Evolutionary conservation across 2,329 filamentous ascomycete genomes (phyloP).

Genomic region (Hymenoscyphus repandus): DNA sequence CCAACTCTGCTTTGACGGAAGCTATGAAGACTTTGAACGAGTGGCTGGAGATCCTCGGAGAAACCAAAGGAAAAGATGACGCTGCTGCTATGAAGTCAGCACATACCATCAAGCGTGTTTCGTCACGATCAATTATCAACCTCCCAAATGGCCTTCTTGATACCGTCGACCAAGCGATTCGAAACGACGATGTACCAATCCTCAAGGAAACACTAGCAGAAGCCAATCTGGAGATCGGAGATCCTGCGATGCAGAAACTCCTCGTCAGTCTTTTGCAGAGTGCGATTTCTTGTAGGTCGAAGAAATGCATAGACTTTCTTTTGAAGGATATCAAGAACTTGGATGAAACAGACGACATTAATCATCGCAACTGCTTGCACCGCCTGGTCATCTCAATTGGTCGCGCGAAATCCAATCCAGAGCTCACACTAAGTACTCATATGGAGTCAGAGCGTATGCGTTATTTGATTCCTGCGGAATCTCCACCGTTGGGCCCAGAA

Average conservation of each 20-base stretch:
- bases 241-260: conserved; percentile 57
- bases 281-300: conserved; percentile 65
- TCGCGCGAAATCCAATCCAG: conserved; percentile 51
- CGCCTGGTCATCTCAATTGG: conserved; percentile 89
- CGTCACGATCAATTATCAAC: conserved; percentile 69
- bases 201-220: conserved; percentile 54
- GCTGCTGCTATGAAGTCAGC: conserved; percentile 63
- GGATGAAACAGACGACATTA: conserved; percentile 87
- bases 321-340: conserved; percentile 64
- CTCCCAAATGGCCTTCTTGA: conserved; percentile 66
- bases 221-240: conserved; percentile 47
- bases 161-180: conserved; percentile 65
- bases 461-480: conserved; percentile 75
- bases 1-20: conserved; percentile 54
- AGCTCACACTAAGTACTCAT: conserved; percentile 35
- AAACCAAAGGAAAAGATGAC: conserved; percentile 73
- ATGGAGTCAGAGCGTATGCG: conserved; percentile 41
- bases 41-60: conserved; percentile 79
- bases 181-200: conserved; percentile 56
- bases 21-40: conserved; percentile 73
- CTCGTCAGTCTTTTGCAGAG: conserved; percentile 76
- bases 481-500: conserved; percentile 57
- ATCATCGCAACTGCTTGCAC: conserved; percentile 89
- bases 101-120: conserved; percentile 69
- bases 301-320: conserved; percentile 64